These are phyloP conservation scores for Solanum virginianum DNA, from an alignment of 257 asterid genomes.

Conservation along the genomic window DNA sequence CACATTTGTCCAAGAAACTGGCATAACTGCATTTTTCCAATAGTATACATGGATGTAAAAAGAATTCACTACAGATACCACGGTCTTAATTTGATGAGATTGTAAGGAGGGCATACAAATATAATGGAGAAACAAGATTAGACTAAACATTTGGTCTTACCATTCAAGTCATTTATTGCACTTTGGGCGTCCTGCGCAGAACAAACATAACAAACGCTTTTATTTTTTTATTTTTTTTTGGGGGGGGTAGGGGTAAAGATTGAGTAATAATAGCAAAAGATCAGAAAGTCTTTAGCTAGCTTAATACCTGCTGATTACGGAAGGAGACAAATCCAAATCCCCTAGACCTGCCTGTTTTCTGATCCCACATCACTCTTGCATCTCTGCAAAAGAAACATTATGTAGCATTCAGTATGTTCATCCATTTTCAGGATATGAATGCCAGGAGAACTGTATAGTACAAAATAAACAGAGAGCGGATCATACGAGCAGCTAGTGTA, in stretches of 20 bases:
- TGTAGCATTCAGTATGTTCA: neutral
- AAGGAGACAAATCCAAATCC: slow-evolving; percentile 91
- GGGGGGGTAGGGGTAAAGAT: neutral
- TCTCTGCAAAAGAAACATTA: slow-evolving; percentile 37
- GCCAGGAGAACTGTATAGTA: neutral
- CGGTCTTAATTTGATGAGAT: neutral
- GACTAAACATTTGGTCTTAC: slow-evolving; percentile 20
- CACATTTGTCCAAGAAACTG: neutral
- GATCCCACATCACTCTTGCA: slow-evolving; percentile 98
- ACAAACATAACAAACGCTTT: neutral
- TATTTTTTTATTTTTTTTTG: neutral
- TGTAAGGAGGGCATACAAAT: neutral
- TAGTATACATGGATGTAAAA: neutral
- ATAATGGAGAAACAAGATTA: neutral
- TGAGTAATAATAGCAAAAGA: neutral
- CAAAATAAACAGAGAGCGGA: neutral
- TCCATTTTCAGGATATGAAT: neutral
- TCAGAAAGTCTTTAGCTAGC: neutral
- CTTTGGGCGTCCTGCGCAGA: slow-evolving; percentile 69
- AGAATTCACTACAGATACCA: neutral
- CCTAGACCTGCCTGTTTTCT: slow-evolving; percentile 88
- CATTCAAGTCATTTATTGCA: slow-evolving; percentile 68
- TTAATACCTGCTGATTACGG: slow-evolving; percentile 64
- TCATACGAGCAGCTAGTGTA: slow-evolving; percentile 70
- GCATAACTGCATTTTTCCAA: neutral